A percentile compares a stretch with the other conserved stretches of the same genome.
These are phyloP conservation scores for Carex scoparia DNA, from an alignment of 176 grass and related monocot species.

Conservation along the genomic window DNA sequence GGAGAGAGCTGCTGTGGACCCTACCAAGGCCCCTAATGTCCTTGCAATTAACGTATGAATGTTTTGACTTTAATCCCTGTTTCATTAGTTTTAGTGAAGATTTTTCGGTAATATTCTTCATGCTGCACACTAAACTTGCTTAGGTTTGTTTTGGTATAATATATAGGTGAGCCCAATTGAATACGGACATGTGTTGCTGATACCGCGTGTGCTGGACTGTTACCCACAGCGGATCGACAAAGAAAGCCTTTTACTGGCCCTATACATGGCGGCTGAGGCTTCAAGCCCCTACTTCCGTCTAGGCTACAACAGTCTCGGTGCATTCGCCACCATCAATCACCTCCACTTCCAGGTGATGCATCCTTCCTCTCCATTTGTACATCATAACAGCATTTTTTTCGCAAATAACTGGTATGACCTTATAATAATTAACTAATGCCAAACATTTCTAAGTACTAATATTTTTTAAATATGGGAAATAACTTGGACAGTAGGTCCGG, in stretches of 20 bases:
- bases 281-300: slow-evolving; percentile 60
- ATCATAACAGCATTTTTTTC: not conserved
- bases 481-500: not conserved
- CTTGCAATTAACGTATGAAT: slow-evolving; percentile 64
- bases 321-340: slow-evolving; percentile 86
- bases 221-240: slow-evolving; percentile 56
- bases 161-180: slow-evolving; percentile 81
- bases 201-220: slow-evolving; percentile 57
- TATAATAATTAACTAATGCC: not conserved
- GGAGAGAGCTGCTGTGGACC: slow-evolving; percentile 28
- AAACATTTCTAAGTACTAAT: not conserved
- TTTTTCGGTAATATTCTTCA: not conserved
- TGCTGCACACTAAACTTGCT: slow-evolving; percentile 8
- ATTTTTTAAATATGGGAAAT: not conserved
- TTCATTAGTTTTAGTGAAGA: not conserved
- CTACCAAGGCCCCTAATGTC: slow-evolving; percentile 32
- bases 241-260: slow-evolving; percentile 58
- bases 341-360: slow-evolving; percentile 84
- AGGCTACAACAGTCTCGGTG: slow-evolving; percentile 77
- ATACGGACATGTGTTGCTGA: slow-evolving; percentile 65
- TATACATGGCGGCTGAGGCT: slow-evolving; percentile 57
- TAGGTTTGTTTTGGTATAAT: slow-evolving; percentile 2
- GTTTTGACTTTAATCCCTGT: not conserved
- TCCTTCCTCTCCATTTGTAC: not conserved
- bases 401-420: not conserved